A percentile compares a stretch with the other conserved stretches of the same genome.
phyloP scores from a whole-genome alignment of 352 stramenopile genomes.

The Globisporangium irregulare region DNA sequence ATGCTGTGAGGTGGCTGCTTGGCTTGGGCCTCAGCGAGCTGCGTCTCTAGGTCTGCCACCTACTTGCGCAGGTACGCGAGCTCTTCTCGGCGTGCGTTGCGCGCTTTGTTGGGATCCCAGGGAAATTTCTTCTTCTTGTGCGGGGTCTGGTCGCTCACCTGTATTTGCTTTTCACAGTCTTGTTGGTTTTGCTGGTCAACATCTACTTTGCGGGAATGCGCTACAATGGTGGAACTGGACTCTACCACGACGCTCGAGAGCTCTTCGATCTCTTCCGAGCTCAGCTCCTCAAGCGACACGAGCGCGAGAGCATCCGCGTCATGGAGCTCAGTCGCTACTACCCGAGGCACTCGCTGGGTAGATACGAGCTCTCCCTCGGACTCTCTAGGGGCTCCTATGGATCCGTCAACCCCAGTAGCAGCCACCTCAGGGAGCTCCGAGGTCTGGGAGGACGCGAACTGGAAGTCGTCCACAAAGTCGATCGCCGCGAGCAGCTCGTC shows the following conservation, averaged over 20 bases:
- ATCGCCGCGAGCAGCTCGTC: constrained; percentile 3
- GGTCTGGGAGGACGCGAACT: not conserved
- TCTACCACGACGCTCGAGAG: not conserved
- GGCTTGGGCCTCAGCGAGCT: constrained; percentile 14
- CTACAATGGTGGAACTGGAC: not conserved
- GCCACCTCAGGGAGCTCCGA: not conserved
- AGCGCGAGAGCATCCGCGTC: not conserved
- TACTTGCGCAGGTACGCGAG: constrained; percentile 31
- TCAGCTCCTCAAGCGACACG: not conserved
- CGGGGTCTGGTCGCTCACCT: no score
- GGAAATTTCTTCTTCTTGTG: not conserved
- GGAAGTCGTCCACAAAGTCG: not conserved
- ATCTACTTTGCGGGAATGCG: no score
- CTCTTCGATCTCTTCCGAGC: not conserved
- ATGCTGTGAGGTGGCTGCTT: not conserved
- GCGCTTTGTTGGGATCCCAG: constrained; percentile 13
- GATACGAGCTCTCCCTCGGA: not conserved
- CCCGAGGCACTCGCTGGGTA: not conserved
- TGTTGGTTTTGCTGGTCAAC: not conserved
- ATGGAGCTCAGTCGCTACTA: not conserved
- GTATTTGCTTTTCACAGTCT: not conserved
- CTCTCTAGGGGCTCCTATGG: no score
- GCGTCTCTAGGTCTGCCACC: constrained; percentile 28
- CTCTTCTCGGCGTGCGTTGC: constrained; percentile 33
- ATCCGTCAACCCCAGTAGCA: no score